Evolutionary conservation across 306 rosid species (phyloP).

Genomic region (Acmispon strigosus): DNA sequence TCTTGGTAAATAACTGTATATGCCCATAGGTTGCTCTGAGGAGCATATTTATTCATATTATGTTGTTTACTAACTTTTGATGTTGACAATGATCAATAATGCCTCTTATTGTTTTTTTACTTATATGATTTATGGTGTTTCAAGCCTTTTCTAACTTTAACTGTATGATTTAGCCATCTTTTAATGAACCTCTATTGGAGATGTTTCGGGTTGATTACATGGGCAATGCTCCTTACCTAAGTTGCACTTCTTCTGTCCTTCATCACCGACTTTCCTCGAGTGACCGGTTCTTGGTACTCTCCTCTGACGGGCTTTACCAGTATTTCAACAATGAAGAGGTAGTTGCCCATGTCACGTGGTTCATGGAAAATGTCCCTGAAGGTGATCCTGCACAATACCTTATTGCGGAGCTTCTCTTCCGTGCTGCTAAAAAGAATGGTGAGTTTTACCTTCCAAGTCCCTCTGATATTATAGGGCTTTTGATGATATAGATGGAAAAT

Average conservation of each 20-base stretch:
- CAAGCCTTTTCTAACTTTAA: background rate
- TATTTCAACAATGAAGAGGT: slow-evolving; percentile 68
- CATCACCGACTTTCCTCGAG: slow-evolving; percentile 61
- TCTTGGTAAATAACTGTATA: background rate
- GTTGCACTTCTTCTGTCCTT: slow-evolving; percentile 46
- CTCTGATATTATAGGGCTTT: background rate
- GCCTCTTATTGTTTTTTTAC: background rate
- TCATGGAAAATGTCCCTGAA: slow-evolving; percentile 61
- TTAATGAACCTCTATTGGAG: slow-evolving; percentile 45
- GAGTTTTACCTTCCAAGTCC: slow-evolving; percentile 18
- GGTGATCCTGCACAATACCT: slow-evolving; percentile 79
- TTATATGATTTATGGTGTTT: background rate
- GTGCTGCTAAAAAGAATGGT: slow-evolving; percentile 69
- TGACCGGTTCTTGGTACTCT: slow-evolving; percentile 59
- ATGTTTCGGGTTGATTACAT: slow-evolving; percentile 51
- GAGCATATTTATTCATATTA: background rate
- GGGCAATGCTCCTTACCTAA: slow-evolving; percentile 45
- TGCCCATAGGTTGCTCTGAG: background rate
- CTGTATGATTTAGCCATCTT: slow-evolving; percentile 38
- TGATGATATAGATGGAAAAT: background rate
- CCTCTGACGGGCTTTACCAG: slow-evolving; percentile 62
- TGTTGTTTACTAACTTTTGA: background rate
- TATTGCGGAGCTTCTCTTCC: slow-evolving; percentile 61
- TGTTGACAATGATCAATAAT: background rate
- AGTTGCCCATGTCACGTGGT: slow-evolving; percentile 59